Conservation (phyloP, 208 protist species). For the Porcisia hertigi region DNA sequence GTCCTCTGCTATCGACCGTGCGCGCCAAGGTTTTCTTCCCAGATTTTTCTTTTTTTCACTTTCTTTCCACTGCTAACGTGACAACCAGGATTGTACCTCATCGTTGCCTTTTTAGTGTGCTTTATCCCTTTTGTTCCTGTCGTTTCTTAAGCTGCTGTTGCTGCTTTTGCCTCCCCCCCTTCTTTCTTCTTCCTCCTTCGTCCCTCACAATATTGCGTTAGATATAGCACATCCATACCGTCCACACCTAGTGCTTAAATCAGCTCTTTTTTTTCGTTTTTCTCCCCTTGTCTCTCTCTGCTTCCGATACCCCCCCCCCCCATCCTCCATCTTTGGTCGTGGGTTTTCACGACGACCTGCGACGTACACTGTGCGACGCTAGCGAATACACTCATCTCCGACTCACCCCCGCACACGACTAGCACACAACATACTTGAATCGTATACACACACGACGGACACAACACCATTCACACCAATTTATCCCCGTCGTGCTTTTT, state of each 20-base stretch:
- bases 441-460: too few relatives aligned
- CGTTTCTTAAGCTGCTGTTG: constrained; percentile 5
- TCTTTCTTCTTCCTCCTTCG: not conserved
- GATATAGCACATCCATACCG: not conserved
- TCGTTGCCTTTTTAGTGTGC: not conserved
- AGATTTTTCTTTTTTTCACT: not conserved
- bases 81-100: not conserved
- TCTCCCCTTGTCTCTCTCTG: not conserved
- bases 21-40: not conserved
- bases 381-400: not conserved
- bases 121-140: not conserved
- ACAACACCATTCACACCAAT: too few relatives aligned
- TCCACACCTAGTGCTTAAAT: not conserved
- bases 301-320: not conserved
- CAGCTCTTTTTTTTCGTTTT: not conserved
- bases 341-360: not conserved
- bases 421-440: not conserved
- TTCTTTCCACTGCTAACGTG: constrained; percentile 3
- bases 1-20: not conserved
- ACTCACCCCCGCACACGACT: not conserved
- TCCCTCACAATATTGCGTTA: not conserved
- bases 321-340: not conserved
- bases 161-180: not conserved
- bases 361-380: constrained; percentile 2
- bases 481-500: too few relatives aligned